Evolutionary conservation across 768 basidiomycete genomes (phyloP), one percentile per base, ranked within the genome.

Genomic region (Dacryopinax primogenitus): DNA sequence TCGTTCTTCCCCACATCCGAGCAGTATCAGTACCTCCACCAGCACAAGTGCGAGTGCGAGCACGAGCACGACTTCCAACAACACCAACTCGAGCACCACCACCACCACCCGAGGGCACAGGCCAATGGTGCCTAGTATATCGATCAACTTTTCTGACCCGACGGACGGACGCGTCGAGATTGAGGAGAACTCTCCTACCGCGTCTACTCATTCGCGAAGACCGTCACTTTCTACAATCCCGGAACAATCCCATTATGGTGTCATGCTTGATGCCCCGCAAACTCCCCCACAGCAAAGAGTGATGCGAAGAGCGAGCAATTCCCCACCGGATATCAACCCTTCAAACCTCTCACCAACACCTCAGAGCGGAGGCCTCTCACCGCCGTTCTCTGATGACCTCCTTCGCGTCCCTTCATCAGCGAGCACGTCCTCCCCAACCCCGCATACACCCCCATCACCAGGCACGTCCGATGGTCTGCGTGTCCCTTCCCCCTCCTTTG

Each of bases 101-200:
- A 13, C 51, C 13, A 30, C 51, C 7, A 58, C 51, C 3, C 51
- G 51, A 2, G 51, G 51, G 26, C 51, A 58, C 30, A 26, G 51
- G 21, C 51, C 51, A 21, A 58, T 58, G 51, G 51, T 58, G 51
- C 51, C 51, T 18, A 58, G 51, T 30, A 58, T 58, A 7, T 15
- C 13, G 13, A 58, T 58, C 11, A 28, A 13, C 51, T 13, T 58
- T 30, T 58, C 51, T 11, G 51, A 58, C 23, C 51, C 51, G 45
- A 47, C 45, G 3, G 51, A 58, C 51, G 11, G 3, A 30, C 23
- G 51, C 4, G 3, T 58, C 11, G 51, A 58, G 51, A 58, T 58
- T 4, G 51, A 58, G 51, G 51, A 58, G 51, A 28, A 26, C 9
- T 58, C 51, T 9, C 51, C 51, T 6, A 58, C 51, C 9, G 51